Conservation (phyloP, 1,284 basidiomycete genomes). For the Ustilago cynodontis region DNA sequence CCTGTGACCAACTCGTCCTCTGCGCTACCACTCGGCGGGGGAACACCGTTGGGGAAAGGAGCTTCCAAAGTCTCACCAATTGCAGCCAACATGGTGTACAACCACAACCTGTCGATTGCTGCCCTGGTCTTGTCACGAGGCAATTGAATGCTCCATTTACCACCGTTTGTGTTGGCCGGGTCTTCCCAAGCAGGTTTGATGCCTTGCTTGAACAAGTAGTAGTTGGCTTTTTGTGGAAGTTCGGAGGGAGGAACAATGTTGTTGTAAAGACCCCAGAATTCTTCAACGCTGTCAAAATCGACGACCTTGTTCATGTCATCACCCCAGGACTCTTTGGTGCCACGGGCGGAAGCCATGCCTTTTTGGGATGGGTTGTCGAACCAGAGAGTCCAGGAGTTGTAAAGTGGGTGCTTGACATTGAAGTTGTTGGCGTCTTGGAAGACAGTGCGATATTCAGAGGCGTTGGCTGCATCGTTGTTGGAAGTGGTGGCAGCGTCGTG, state of each 20-base stretch:
- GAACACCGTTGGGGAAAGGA: slow-evolving; percentile 49
- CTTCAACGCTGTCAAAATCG: slow-evolving; percentile 66
- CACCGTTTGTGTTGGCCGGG: slow-evolving; percentile 92
- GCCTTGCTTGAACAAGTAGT: slow-evolving; percentile 95
- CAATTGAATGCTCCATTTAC: slow-evolving; percentile 98
- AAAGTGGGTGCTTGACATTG: slow-evolving; percentile 69
- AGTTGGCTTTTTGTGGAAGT: slow-evolving; percentile 94
- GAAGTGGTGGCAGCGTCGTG: slow-evolving; percentile 18
- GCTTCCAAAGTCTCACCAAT: slow-evolving; percentile 69
- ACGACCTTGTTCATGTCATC: slow-evolving; percentile 69
- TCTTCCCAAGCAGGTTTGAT: slow-evolving; percentile 91
- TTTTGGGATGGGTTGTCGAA: slow-evolving; percentile 69
- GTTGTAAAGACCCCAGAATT: slow-evolving; percentile 80
- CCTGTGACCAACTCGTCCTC: slow-evolving; percentile 71
- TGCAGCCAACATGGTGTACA: slow-evolving; percentile 78
- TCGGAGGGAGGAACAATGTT: slow-evolving; percentile 97
- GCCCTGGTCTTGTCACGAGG: slow-evolving; percentile 91
- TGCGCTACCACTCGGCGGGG: slow-evolving; percentile 39
- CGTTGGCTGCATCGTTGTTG: slow-evolving; percentile 13
- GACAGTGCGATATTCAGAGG: slow-evolving; percentile 61
- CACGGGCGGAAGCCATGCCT: slow-evolving; percentile 59
- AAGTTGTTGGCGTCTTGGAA: slow-evolving; percentile 67
- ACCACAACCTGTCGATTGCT: slow-evolving; percentile 94
- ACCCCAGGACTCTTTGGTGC: slow-evolving; percentile 67
- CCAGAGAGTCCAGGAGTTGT: slow-evolving; percentile 68